Evolutionary conservation across 257 asterid species (phyloP), one percentile per base, ranked within the genome.

Genomic region (Ilex aquifolium): DNA sequence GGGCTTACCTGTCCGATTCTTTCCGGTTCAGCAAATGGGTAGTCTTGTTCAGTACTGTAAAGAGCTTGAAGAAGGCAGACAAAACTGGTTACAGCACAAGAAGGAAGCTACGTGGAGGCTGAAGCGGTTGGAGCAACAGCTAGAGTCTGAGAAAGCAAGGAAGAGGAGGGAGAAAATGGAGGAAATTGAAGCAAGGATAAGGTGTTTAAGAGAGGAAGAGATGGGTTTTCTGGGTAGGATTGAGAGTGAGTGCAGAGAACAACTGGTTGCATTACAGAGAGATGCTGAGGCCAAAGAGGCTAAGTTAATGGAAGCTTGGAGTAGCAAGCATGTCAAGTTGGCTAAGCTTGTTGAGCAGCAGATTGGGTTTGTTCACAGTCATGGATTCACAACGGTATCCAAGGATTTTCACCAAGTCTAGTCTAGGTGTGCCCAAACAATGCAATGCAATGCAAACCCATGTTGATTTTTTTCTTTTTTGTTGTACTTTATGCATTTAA

Each of bases 21-120:
- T 74, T 10, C 83, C 78, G 36, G 69, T 71, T 56, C 89, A 84
- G 27, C 85, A 80, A 36, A 57, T 79, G 67, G 85, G 82, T 59
- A 29, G 66, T 1, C 73, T 87, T 32, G 32, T 85, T 27, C 90
- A 79, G 77, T 69, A 69, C 67, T 76, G 80, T 32, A 85, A 63
- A 73, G 91, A 87, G 64, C 71, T 87, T 31, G 95, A 90, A 50
- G 95, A 87, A 57, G 87, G 95, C 13, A 73, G 78, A 50, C 87
- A 83, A 56, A 81, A 56, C 64, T 85, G 88, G 91, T 6, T 80
- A 29, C 79, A 85, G 66, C 92, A 87, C 60, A 83, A 74, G 67
- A 85, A 85, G 76, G 95, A 90, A 64, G 83, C 92, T 16, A 73
- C 90, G 17, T 87, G 95, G 97, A 76, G 93, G 76, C 80, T 85